Evolutionary conservation across 768 basidiomycete species (phyloP).

Genomic region (Rhodotorula babjevae): DNA sequence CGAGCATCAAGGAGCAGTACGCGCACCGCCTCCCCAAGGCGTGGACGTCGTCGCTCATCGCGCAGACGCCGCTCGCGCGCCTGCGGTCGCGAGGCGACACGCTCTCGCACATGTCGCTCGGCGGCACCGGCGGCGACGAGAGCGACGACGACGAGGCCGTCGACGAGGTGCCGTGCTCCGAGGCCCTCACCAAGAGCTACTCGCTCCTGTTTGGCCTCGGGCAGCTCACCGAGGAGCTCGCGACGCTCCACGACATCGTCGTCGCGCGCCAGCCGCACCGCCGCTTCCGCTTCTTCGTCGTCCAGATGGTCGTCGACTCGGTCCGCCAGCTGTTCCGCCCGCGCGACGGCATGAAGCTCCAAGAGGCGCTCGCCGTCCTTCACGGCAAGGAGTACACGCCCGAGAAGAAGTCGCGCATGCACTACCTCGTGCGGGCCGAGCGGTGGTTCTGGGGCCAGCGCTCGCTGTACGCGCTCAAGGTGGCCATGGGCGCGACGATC

Average conservation of each 20-base stretch:
- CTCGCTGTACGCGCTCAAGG: conserved; percentile 19
- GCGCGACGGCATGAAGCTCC: conserved; percentile 22
- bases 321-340: not conserved
- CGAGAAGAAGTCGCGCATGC: not conserved
- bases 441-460: conserved; percentile 28
- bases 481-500: conserved; percentile 30
- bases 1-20: conserved; percentile 32
- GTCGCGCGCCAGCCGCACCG: not conserved
- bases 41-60: conserved; percentile 35
- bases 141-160: not conserved
- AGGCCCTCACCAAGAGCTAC: conserved; percentile 34
- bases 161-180: conserved; percentile 20
- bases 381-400: conserved; percentile 19
- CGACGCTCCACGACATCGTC: conserved; percentile 24
- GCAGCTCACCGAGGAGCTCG: conserved; percentile 36
- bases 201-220: conserved; percentile 37
- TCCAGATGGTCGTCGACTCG: not conserved
- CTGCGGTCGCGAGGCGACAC: conserved; percentile 15
- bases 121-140: not conserved
- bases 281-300: conserved; percentile 21
- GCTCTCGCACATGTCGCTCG: too few relatives aligned
- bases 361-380: conserved; percentile 26
- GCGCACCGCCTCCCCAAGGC: conserved; percentile 31
- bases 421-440: conserved; percentile 2
- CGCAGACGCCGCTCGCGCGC: conserved; percentile 14